These are phyloP conservation scores for Taiwanofungus camphoratus DNA, from an alignment of 1,284 basidiomycete genomes.

Conservation along the genomic window DNA sequence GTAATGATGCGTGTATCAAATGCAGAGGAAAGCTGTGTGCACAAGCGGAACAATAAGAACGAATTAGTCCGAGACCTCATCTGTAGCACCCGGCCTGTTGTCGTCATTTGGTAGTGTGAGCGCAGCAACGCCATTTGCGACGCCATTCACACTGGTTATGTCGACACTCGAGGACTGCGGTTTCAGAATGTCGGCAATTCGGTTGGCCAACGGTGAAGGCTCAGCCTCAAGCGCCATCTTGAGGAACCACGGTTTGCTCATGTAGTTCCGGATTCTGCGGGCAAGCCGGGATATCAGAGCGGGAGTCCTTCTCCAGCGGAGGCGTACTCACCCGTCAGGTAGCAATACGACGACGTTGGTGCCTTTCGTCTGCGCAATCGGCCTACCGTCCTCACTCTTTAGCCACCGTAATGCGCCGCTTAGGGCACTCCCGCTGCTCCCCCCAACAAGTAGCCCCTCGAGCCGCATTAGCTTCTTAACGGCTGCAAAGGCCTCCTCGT, in stretches of 20 bases:
- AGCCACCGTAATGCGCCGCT: constrained; percentile 79
- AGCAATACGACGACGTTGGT: constrained; percentile 88
- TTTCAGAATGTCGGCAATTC: constrained; percentile 41
- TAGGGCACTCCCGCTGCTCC: constrained; percentile 85
- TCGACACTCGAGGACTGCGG: constrained; percentile 5
- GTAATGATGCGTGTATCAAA: too few relatives aligned
- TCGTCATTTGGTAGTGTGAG: too few relatives aligned
- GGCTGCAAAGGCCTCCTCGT: constrained; percentile 76
- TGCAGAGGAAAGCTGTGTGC: too few relatives aligned
- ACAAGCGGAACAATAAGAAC: too few relatives aligned
- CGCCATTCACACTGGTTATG: constrained; percentile 13
- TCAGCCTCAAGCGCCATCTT: constrained; percentile 54
- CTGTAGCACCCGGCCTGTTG: too few relatives aligned
- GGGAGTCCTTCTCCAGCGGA: background rate
- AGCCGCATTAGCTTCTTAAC: constrained; percentile 77
- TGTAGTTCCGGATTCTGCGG: constrained; percentile 88
- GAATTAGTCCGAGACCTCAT: too few relatives aligned
- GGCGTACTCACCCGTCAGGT: constrained; percentile 73
- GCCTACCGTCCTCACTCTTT: constrained; percentile 58
- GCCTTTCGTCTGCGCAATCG: constrained; percentile 63
- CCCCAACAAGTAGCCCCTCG: constrained; percentile 90
- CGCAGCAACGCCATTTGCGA: constrained; percentile 18
- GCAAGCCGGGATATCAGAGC: background rate
- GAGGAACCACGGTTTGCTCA: constrained; percentile 88
- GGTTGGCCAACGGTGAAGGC: constrained; percentile 43